Base-by-base conservation (phyloP, 2,329 filamentous ascomycete species). In the Hymenoscyphus albidus region DNA sequence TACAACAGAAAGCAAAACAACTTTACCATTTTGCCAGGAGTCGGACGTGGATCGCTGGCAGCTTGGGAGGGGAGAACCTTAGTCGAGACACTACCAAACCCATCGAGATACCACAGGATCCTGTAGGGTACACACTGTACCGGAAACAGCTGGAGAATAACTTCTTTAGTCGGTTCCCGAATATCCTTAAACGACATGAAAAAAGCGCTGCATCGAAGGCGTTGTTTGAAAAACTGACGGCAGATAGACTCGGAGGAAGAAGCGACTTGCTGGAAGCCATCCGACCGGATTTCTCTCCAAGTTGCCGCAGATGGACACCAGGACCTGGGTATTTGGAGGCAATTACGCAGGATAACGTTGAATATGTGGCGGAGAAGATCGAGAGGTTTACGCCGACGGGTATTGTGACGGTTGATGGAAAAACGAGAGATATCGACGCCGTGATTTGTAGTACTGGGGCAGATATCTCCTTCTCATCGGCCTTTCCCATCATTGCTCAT, bases 381-480 rank as follows among this genome's bases (percentile, higher is more conserved):
- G 77, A 79, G 27, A 77, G 80, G 0, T 85, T 91, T 66, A 88
- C 83, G 0, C 77, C 79, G 51, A 85, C 78, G 0, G 85, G 85
- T 0, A 86, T 89, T 7, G 80, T 84, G 69, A 88, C 85, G 0
- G 76, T 74, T 0, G 86, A 89, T 67, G 87, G 86, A 1, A 72
- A 71, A 0, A 77, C 82, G 27, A 77, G 85, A 5, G 78, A 83
- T 14, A 85, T 88, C 0, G 87, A 89, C 67, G 83, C 84, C 13
- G 78, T 90, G 5, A 85, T 91, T 69, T 90, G 87, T 69, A 85
- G 87, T 1, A 91, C 88, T 0, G 88, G 88, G 0, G 85, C 85
- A 7, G 86, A 88, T 68, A 79, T 81, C 13, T 81, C 84, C 66
- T 79, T 82, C 74, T 77, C 82, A 0, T 85, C 85, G 0, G 81